phyloP scores from a whole-genome alignment of 176 grass and related monocot species.

The Avena eriantha region DNA sequence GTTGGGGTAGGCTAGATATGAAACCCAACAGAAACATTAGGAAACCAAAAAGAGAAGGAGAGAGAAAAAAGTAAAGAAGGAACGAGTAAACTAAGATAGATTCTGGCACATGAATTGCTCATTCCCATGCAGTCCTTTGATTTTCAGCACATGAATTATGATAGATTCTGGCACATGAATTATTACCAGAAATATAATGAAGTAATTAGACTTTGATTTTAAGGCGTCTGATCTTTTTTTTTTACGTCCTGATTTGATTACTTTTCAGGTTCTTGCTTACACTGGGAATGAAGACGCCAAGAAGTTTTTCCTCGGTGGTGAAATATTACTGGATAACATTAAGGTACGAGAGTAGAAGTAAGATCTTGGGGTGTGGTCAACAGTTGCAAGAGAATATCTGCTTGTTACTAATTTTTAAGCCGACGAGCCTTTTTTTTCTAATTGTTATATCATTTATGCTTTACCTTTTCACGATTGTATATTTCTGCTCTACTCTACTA shows the following conservation, averaged over 20 bases:
- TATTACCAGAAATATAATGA: neutral
- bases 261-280: slow-evolving; percentile 86
- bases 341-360: slow-evolving; percentile 47
- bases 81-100: too few species aligned
- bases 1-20: too few species aligned
- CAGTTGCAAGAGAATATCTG: neutral
- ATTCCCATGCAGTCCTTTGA: too few species aligned
- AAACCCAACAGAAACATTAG: too few species aligned
- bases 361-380: slow-evolving; percentile 19
- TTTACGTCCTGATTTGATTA: slow-evolving; percentile 5
- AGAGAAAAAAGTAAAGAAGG: too few species aligned
- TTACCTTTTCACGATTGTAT: neutral
- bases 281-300: slow-evolving; percentile 88
- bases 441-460: slow-evolving; percentile 13
- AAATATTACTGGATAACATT: slow-evolving; percentile 58
- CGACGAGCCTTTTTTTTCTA: neutral
- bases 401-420: slow-evolving; percentile 7
- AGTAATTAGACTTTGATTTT: neutral
- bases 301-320: slow-evolving; percentile 79
- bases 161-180: too few species aligned
- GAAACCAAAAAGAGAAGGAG: too few species aligned
- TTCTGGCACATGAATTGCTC: too few species aligned
- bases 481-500: neutral
- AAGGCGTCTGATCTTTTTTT: neutral
- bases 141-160: too few species aligned